Evolutionary conservation across 78 protist species (phyloP), one percentile per base, ranked within the genome.

Genomic region (Bodo saltans): DNA sequence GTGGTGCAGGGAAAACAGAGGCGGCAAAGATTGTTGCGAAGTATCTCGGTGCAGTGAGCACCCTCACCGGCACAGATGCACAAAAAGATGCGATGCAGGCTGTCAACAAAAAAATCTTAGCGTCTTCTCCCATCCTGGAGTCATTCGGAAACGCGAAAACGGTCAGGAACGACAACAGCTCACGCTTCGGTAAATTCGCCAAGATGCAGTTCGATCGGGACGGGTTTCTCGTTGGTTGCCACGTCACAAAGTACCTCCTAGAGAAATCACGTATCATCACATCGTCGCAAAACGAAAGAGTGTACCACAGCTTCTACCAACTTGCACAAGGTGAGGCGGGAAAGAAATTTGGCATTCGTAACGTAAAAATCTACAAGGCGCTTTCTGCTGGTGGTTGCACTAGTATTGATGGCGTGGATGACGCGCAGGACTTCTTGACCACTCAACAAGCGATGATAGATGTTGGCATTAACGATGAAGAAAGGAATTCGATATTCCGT

Each of bases 221-320:
- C n/a, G 90, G 30, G 25, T 0, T 0, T n/a, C 42, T 75, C 27
- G 72, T 38, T 27, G 91, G 90, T 1, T 88, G 90, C 29, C 21
- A 26, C 41, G 73, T 83, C 27, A 33, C 4, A 34, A 89, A 83
- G 27, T 91, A 93, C 88, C 89, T 93, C 60, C 90, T 93, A 25
- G 96, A 93, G 72, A 93, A 95, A 93, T 87, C 95, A 0, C 93
- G 99, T 33, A 94, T 95, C 60, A 93, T 91, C 1, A 74, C 70
- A 27, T 96, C 89, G 70, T 40, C 73, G 1, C 85, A n/a, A 17
- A 88, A 79, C 39, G 99, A 97, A 73, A 47, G 97, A 40, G 91
- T 89, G 84, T 97, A 78, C 84, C 98, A 95, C 81, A 84, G 91
- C 52, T 93, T 97, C 88, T 95, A 97, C 93, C 93, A 89, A 47